Percentiles rank a stretch among this genome's conserved stretches.
Conservation (phyloP, 768 basidiomycete genomes). For the Tricholoma matsutake region DNA sequence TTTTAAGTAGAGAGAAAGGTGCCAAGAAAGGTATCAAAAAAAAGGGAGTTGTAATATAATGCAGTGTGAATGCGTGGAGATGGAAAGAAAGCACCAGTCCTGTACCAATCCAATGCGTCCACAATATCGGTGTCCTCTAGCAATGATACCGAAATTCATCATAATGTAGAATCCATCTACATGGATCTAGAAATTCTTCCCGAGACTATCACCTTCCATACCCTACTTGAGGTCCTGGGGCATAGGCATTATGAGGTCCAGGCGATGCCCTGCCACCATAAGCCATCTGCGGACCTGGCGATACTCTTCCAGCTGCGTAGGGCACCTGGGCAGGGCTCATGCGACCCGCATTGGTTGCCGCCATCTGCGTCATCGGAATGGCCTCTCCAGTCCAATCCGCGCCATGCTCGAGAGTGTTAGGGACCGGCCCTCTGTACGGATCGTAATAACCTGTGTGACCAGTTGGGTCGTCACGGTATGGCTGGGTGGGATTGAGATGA, state of each 20-base stretch:
- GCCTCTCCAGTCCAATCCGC: constrained; percentile 49
- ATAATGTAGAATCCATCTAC: constrained; percentile 5
- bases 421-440: constrained; percentile 77
- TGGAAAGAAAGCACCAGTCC: constrained; percentile 11
- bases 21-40: constrained; percentile 5
- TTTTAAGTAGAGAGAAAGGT: background rate
- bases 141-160: constrained; percentile 8
- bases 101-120: constrained; percentile 11
- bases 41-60: constrained; percentile 7
- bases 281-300: constrained; percentile 32
- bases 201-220: constrained; percentile 21
- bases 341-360: constrained; percentile 16
- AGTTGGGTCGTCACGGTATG: constrained; percentile 71
- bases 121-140: constrained; percentile 6
- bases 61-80: constrained; percentile 1
- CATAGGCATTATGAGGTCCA: constrained; percentile 43
- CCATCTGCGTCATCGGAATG: constrained; percentile 75
- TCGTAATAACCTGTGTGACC: constrained; percentile 59
- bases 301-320: constrained; percentile 27
- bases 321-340: constrained; percentile 34
- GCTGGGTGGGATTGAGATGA: constrained; percentile 73
- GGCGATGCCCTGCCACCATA: constrained; percentile 35
- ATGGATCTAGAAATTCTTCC: constrained; percentile 5
- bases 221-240: constrained; percentile 46
- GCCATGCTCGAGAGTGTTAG: constrained; percentile 58